phyloP scores from a whole-genome alignment of 2,329 filamentous ascomycete genomes.

The Bipolaris victoriae region DNA sequence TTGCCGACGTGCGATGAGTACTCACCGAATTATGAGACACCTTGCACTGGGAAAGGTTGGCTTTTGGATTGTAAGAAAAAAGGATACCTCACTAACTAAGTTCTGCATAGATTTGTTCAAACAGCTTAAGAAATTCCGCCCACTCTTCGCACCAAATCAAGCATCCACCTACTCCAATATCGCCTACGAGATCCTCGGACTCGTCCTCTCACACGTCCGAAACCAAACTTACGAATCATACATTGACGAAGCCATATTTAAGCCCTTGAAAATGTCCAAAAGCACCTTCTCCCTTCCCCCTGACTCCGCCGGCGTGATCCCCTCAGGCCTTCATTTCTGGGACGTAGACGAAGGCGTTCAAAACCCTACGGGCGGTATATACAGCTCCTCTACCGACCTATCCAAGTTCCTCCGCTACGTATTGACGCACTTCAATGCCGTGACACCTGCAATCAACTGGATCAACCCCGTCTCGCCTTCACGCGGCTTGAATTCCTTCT shows the following conservation, averaged over 20 bases:
- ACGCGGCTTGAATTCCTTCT: constrained; percentile 47
- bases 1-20: constrained; percentile 47
- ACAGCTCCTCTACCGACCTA: constrained; percentile 50
- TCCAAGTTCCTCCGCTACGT: constrained; percentile 54
- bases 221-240: constrained; percentile 47
- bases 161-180: constrained; percentile 53
- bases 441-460: constrained; percentile 54
- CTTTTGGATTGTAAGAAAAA: not conserved
- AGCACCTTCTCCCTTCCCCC: constrained; percentile 37
- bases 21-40: constrained; percentile 36
- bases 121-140: constrained; percentile 37
- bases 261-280: constrained; percentile 43
- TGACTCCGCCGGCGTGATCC: constrained; percentile 50
- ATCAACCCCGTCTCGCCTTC: constrained; percentile 46
- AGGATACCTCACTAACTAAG: constrained; percentile 6
- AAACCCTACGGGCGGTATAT: constrained; percentile 54
- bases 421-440: constrained; percentile 50
- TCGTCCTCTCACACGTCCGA: constrained; percentile 49
- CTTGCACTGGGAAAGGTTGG: constrained; percentile 35
- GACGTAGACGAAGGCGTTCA: constrained; percentile 52
- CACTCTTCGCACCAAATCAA: constrained; percentile 52
- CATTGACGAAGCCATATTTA: constrained; percentile 50
- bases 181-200: constrained; percentile 51
- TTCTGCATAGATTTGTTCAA: constrained; percentile 41
- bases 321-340: constrained; percentile 48